A percentile compares a stretch with the other conserved stretches of the same genome.
phyloP scores from a whole-genome alignment of 495 filamentous ascomycete species.

The Letharia columbiana region DNA sequence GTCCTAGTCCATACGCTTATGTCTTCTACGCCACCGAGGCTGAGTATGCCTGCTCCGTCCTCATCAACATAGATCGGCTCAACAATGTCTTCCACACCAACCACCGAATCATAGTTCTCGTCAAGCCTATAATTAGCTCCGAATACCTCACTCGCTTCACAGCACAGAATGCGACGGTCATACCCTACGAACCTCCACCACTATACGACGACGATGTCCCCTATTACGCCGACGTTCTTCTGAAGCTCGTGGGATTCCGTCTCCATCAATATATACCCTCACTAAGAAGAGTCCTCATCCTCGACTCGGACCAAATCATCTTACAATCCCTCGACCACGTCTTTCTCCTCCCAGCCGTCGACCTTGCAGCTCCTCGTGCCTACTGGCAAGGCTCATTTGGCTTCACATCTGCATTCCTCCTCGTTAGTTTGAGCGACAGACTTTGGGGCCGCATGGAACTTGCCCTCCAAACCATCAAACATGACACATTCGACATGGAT shows the following conservation, averaged over 20 bases:
- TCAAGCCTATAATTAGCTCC: slow-evolving; percentile 10
- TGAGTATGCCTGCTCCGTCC: slow-evolving; percentile 32
- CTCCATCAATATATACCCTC: slow-evolving; percentile 27
- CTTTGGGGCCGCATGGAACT: slow-evolving; percentile 29
- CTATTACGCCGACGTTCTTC: slow-evolving; percentile 30
- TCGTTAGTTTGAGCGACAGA: slow-evolving; percentile 26
- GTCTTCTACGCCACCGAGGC: slow-evolving; percentile 32
- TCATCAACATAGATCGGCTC: slow-evolving; percentile 32
- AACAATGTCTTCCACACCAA: slow-evolving; percentile 23
- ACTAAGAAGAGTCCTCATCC: slow-evolving; percentile 26
- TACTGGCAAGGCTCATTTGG: slow-evolving; percentile 27
- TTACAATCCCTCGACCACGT: slow-evolving; percentile 30
- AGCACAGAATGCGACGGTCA: slow-evolving; percentile 18
- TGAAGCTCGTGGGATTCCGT: slow-evolving; percentile 30
- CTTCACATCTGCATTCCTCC: slow-evolving; percentile 30
- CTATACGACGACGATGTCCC: not conserved
- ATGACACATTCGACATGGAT: slow-evolving; percentile 34
- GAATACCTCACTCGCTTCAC: slow-evolving; percentile 13
- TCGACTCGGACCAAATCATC: slow-evolving; percentile 33
- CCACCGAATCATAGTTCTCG: slow-evolving; percentile 28
- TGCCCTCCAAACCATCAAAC: slow-evolving; percentile 23
- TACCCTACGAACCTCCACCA: slow-evolving; percentile 27
- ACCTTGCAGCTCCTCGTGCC: slow-evolving; percentile 32
- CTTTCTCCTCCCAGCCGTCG: slow-evolving; percentile 31
- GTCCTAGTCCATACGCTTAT: slow-evolving; percentile 20